These are phyloP conservation scores for Coprinopsis strossmayeri DNA, from an alignment of 768 basidiomycete species.

Conservation along the genomic window DNA sequence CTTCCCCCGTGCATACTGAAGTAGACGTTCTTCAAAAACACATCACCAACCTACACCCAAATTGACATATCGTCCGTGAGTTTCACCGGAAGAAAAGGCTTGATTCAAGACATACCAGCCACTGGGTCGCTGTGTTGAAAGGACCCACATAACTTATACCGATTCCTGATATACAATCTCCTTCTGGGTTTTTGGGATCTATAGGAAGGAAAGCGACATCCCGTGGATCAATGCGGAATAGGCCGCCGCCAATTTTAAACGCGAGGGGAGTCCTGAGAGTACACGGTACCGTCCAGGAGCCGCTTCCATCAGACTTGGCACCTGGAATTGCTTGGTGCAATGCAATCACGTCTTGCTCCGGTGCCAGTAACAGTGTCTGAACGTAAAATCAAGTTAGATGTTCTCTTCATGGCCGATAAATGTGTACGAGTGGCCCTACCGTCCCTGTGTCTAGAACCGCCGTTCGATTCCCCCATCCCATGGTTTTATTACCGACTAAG, in stretches of 20 bases:
- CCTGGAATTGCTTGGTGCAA: slow-evolving; percentile 55
- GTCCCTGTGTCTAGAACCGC: slow-evolving; percentile 61
- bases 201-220: slow-evolving; percentile 53
- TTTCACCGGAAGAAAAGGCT: neutral
- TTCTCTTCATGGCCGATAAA: neutral
- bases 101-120: slow-evolving; percentile 47
- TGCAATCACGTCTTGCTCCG: slow-evolving; percentile 39
- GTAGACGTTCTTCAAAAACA: slow-evolving; percentile 37
- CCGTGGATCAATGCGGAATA: slow-evolving; percentile 52
- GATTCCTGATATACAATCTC: slow-evolving; percentile 58
- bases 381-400: no score
- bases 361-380: slow-evolving; percentile 11
- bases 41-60: slow-evolving; percentile 30
- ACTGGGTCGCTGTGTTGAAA: slow-evolving; percentile 34
- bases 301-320: slow-evolving; percentile 35
- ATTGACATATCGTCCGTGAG: no score
- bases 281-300: slow-evolving; percentile 57
- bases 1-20: slow-evolving; percentile 30
- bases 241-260: slow-evolving; percentile 49
- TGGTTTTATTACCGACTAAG: slow-evolving; percentile 48
- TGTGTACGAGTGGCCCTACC: neutral
- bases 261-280: slow-evolving; percentile 45
- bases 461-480: slow-evolving; percentile 52
- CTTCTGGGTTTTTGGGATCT: slow-evolving; percentile 38
- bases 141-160: slow-evolving; percentile 41